Percentiles rank a stretch among this genome's conserved stretches.
These are phyloP conservation scores for Saccharomyces hybrid DNA, from an alignment of 1,139 yeast species.

Conservation along the genomic window DNA sequence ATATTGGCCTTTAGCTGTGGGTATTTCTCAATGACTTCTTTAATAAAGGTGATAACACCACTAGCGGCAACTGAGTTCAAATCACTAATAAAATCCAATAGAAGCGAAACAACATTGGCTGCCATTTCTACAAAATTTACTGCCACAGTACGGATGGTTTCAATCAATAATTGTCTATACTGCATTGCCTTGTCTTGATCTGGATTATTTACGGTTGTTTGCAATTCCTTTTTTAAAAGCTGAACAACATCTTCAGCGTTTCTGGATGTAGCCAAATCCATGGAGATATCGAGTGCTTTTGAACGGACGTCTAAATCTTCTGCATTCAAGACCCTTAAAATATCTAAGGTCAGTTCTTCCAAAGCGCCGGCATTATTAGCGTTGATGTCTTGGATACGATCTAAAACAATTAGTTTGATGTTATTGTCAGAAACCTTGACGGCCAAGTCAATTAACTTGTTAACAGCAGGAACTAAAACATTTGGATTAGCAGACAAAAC, in stretches of 20 bases:
- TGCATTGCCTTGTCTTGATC: constrained; percentile 63
- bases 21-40: constrained; percentile 89
- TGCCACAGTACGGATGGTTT: constrained; percentile 86
- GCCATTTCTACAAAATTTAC: constrained; percentile 87
- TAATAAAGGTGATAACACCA: constrained; percentile 81
- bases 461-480: constrained; percentile 67
- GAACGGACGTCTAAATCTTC: constrained; percentile 89
- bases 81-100: constrained; percentile 80
- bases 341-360: constrained; percentile 79
- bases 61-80: constrained; percentile 80
- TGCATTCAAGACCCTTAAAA: constrained; percentile 74
- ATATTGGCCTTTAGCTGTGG: constrained; percentile 71
- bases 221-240: constrained; percentile 83
- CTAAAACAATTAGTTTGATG: constrained; percentile 85
- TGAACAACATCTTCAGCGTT: constrained; percentile 93
- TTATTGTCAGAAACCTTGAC: constrained; percentile 89
- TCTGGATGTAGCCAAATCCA: constrained; percentile 73
- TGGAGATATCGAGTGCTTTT: constrained; percentile 76
- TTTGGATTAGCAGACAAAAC: constrained; percentile 61
- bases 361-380: constrained; percentile 72
- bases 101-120: constrained; percentile 77
- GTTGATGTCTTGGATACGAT: constrained; percentile 73
- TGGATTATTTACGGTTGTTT: constrained; percentile 58
- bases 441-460: constrained; percentile 81
- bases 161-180: constrained; percentile 82